These are phyloP conservation scores for Coffea eugenioides DNA, from an alignment of 257 asterid species.

Conservation along the genomic window DNA sequence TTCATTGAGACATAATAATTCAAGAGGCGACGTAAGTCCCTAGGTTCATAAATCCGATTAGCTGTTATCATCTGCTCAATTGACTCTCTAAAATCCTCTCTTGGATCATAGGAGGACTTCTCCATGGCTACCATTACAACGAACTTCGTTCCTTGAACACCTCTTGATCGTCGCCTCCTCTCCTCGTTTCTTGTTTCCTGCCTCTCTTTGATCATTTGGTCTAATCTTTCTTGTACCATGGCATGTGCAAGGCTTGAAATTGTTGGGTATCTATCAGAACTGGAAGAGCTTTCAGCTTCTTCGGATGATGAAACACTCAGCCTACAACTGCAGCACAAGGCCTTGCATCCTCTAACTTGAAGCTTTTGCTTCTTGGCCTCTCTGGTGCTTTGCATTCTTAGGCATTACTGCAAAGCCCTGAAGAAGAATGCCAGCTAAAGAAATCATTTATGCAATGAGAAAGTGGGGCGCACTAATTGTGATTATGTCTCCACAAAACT, in stretches of 20 bases:
- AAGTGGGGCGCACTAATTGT: conserved; percentile 43
- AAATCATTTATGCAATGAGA: conserved; percentile 39
- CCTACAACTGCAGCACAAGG: conserved; percentile 63
- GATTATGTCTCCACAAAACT: conserved; percentile 51
- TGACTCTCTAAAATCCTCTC: conserved; percentile 69
- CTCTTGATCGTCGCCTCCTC: conserved; percentile 27
- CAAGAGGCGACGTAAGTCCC: conserved; percentile 62
- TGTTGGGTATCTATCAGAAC: conserved; percentile 35
- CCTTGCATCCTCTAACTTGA: conserved; percentile 38
- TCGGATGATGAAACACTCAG: conserved; percentile 53
- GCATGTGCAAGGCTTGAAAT: conserved; percentile 72
- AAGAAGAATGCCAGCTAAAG: conserved; percentile 25
- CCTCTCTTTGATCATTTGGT: conserved; percentile 55
- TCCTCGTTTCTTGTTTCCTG: conserved; percentile 28
- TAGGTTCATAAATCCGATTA: conserved; percentile 43
- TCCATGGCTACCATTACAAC: conserved; percentile 72
- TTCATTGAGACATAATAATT: conserved; percentile 63
- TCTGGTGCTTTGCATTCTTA: conserved; percentile 44
- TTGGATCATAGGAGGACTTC: conserved; percentile 66
- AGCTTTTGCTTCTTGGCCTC: conserved; percentile 47
- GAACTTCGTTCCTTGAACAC: conserved; percentile 38
- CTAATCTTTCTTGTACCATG: conserved; percentile 76
- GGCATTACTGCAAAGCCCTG: conserved; percentile 29
- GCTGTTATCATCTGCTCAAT: conserved; percentile 60
- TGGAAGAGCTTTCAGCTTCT: conserved; percentile 45